Conservation (phyloP, 164 flowering plant genomes). For the grape (Vitis vinifera) region DNA sequence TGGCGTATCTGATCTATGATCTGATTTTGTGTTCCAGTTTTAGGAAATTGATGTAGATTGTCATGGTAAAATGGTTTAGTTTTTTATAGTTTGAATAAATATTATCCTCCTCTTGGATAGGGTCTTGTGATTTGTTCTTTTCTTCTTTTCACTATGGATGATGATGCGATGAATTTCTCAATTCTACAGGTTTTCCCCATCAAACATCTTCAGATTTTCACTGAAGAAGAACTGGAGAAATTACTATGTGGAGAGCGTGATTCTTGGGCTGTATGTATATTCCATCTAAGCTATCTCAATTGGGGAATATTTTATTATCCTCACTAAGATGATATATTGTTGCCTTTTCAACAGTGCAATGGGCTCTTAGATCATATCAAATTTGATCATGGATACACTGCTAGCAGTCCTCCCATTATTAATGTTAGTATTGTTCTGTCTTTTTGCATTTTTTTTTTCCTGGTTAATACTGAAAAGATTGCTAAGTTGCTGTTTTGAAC, state of each 20-base stretch:
- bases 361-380: conserved; percentile 78
- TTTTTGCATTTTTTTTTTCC: conserved; percentile 1
- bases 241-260: conserved; percentile 84
- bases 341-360: conserved; percentile 38
- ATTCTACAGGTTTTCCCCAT: conserved; percentile 76
- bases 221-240: conserved; percentile 84
- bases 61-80: too few relatives aligned
- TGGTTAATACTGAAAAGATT: not conserved
- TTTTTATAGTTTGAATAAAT: too few relatives aligned
- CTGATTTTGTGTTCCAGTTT: too few relatives aligned
- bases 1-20: too few relatives aligned
- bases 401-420: conserved; percentile 74
- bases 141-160: not conserved
- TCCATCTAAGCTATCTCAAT: not conserved
- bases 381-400: conserved; percentile 96
- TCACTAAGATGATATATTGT: conserved; percentile 3
- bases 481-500: conserved; percentile 5
- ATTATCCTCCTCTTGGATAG: too few relatives aligned
- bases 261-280: conserved; percentile 66
- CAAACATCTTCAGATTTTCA: conserved; percentile 62
- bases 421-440: conserved; percentile 46
- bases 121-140: too few relatives aligned
- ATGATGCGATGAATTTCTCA: not conserved
- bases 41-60: too few relatives aligned
- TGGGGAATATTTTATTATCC: not conserved